A percentile compares a stretch with the other conserved stretches of the same genome.
phyloP scores from a whole-genome alignment of 2,329 filamentous ascomycete genomes.

The Pseudogymnoascus sp. region DNA sequence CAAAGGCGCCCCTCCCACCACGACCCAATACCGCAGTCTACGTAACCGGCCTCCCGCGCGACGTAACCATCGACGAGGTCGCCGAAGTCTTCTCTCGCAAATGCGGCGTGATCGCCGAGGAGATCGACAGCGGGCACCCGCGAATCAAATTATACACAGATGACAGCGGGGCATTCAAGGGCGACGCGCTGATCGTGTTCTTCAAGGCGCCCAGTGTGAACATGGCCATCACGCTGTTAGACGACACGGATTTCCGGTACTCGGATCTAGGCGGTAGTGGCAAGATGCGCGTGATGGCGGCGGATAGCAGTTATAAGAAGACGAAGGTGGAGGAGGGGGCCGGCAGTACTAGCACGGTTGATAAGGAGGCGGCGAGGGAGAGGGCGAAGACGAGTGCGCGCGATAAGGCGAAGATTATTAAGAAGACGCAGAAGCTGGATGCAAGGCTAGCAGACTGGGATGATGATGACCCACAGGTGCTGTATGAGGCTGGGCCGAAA shows the following conservation, averaged over 20 bases:
- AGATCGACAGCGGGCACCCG: constrained; percentile 79
- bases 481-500: constrained; percentile 42
- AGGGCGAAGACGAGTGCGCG: constrained; percentile 48
- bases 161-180: constrained; percentile 77
- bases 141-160: constrained; percentile 92
- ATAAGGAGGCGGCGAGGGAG: constrained; percentile 38
- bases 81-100: constrained; percentile 74
- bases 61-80: constrained; percentile 74
- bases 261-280: constrained; percentile 43
- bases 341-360: constrained; percentile 9
- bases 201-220: constrained; percentile 92
- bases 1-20: constrained; percentile 27
- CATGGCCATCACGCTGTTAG: constrained; percentile 72
- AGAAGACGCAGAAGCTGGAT: constrained; percentile 83
- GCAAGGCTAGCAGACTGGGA: constrained; percentile 93
- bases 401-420: constrained; percentile 85
- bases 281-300: constrained; percentile 72
- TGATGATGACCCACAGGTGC: constrained; percentile 66
- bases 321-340: constrained; percentile 51
- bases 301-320: constrained; percentile 88
- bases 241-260: constrained; percentile 75
- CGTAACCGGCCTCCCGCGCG: constrained; percentile 76
- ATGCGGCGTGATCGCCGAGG: constrained; percentile 86
- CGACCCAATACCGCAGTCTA: constrained; percentile 83
- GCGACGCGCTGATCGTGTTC: constrained; percentile 87